These are phyloP conservation scores for Wickerhamomyces sydowiorum DNA, from an alignment of 805 yeast genomes.

Conservation along the genomic window DNA sequence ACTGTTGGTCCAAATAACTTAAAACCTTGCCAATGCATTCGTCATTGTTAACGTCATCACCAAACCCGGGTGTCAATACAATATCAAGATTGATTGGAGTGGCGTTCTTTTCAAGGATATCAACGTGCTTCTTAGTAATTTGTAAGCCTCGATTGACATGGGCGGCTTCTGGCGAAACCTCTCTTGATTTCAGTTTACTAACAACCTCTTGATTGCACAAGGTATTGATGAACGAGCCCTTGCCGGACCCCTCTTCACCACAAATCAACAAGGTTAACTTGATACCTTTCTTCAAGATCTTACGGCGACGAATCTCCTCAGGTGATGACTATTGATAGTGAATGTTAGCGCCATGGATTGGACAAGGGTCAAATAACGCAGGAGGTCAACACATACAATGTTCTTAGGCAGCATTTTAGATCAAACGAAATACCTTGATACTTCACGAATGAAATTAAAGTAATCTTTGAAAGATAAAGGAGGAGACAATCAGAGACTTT, in stretches of 20 bases:
- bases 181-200: slow-evolving; percentile 12
- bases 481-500: too few relatives aligned
- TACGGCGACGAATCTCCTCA: slow-evolving; percentile 46
- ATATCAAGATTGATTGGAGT: slow-evolving; percentile 48
- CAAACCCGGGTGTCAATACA: slow-evolving; percentile 73
- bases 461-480: background rate
- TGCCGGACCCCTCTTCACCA: slow-evolving; percentile 73
- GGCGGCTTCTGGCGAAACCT: slow-evolving; percentile 27
- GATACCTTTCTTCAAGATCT: slow-evolving; percentile 56
- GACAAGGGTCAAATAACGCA: background rate
- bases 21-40: slow-evolving; percentile 43
- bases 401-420: background rate
- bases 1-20: slow-evolving; percentile 62
- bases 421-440: background rate
- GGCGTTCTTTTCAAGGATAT: slow-evolving; percentile 52
- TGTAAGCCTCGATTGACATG: slow-evolving; percentile 30
- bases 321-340: slow-evolving; percentile 17
- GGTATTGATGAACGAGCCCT: slow-evolving; percentile 66
- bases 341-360: background rate
- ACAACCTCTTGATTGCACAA: slow-evolving; percentile 49
- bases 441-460: background rate
- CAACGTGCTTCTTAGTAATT: slow-evolving; percentile 46
- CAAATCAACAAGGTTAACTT: slow-evolving; percentile 63
- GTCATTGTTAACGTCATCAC: slow-evolving; percentile 67
- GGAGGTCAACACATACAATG: background rate